Percentiles rank a stretch among this genome's conserved stretches.
Evolutionary conservation across 352 stramenopile species (phyloP).

Genomic region (Globisporangium alternatum): DNA sequence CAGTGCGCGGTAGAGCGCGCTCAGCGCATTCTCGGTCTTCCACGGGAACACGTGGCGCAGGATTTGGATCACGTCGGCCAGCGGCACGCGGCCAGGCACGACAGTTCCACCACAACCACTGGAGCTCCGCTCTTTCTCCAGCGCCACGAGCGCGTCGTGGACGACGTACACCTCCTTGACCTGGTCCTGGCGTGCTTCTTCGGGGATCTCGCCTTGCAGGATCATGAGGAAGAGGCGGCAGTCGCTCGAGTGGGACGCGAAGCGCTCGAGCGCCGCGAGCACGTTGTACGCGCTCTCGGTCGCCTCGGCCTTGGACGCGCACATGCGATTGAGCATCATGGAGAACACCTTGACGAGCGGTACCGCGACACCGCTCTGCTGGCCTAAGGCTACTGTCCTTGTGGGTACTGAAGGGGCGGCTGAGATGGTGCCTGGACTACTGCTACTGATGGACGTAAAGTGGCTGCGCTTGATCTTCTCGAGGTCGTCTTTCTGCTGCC

Average conservation of each 20-base stretch:
- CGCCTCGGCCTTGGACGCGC: conserved; percentile 28
- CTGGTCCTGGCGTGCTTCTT: conserved; percentile 46
- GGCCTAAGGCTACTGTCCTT: background rate
- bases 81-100: conserved; percentile 27
- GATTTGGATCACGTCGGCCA: conserved; percentile 44
- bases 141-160: conserved; percentile 41
- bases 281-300: conserved; percentile 69
- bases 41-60: conserved; percentile 56
- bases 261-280: conserved; percentile 39
- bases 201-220: conserved; percentile 37
- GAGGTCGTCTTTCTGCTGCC: conserved; percentile 59
- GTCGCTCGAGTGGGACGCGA: conserved; percentile 33
- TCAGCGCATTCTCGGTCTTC: conserved; percentile 49
- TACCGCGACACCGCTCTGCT: conserved; percentile 4
- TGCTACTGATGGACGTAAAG: background rate
- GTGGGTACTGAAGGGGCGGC: background rate
- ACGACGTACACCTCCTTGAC: conserved; percentile 37
- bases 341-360: conserved; percentile 34
- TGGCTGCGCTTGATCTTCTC: conserved; percentile 35
- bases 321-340: conserved; percentile 36
- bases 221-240: conserved; percentile 59
- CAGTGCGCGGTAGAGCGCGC: conserved; percentile 39
- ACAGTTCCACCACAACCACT: background rate
- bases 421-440: background rate
- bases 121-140: conserved; percentile 51